Evolutionary conservation across 2,329 filamentous ascomycete species (phyloP), one percentile per base, ranked within the genome.

Genomic region (Paradendryphiella salina): DNA sequence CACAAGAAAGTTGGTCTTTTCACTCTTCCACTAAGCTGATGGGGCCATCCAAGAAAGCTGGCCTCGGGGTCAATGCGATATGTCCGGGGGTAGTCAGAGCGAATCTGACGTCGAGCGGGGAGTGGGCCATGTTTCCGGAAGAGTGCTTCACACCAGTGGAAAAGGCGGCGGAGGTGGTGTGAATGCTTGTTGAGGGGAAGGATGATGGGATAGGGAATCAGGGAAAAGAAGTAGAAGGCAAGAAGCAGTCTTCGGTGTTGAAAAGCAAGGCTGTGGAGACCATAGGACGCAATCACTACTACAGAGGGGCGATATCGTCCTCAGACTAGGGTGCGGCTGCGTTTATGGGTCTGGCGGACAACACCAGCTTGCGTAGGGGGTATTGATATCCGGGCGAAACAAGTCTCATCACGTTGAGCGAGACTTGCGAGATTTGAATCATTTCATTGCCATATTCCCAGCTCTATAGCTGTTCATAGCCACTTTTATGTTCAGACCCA

Each of bases 11-110:
- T n/a, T n/a, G n/a, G n/a, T n/a, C n/a, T n/a, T n/a, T n/a, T n/a
- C n/a, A n/a, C n/a, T n/a, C n/a, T n/a, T n/a, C n/a, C n/a, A n/a
- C n/a, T n/a, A n/a, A n/a, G n/a, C n/a, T n/a, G n/a, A n/a, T n/a
- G n/a, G n/a, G n/a, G n/a, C n/a, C n/a, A n/a, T n/a, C n/a, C 17
- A 45, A 53, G 28, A 37, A 46, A 6, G 62, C 70, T 13, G 66
- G 68, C 0, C 70, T 76, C 36, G 66, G 73, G 14, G 69, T 72
- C 5, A 76, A 77, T 43, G 65, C 66, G 1, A 69, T 76, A 7
- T 75, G 69, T 17, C 71, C 71, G 1, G 68, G 71, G 0, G 65
- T 66, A 2, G 73, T 75, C 5, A 58, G 61, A 47, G 74, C 72
- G n/a, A 67, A 70, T 28, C 53, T 75, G 8, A 46, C 74, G 6